Evolutionary conservation across 257 asterid genomes (phyloP).

Genomic region (Ligustrum vulgare): DNA sequence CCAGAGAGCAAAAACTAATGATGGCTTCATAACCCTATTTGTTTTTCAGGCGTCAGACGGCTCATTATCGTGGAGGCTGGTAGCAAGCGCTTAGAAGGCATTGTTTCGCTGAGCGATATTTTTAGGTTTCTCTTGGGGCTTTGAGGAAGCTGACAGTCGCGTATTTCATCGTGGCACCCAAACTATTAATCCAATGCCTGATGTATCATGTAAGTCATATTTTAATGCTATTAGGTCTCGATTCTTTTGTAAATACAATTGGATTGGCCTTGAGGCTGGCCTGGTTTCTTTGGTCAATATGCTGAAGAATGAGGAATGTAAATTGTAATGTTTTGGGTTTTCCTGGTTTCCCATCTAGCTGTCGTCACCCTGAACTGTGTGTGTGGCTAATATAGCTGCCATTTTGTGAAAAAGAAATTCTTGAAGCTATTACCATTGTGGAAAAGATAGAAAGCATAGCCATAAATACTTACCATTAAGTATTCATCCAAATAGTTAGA

Average conservation of each 20-base stretch:
- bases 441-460: too few relatives aligned
- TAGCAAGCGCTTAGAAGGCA: constrained; percentile 90
- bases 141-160: constrained; percentile 19
- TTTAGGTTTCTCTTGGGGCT: constrained; percentile 77
- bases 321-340: constrained; percentile 29
- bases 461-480: too few relatives aligned
- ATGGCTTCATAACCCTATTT: neutral
- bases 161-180: neutral
- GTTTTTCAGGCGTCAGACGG: constrained; percentile 74
- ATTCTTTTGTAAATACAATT: constrained; percentile 41
- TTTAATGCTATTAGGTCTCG: constrained; percentile 14
- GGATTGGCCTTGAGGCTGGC: constrained; percentile 39
- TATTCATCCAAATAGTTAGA: too few relatives aligned
- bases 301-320: constrained; percentile 39
- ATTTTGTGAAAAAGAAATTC: constrained; percentile 24
- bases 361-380: constrained; percentile 20
- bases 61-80: constrained; percentile 89
- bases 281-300: constrained; percentile 36
- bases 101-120: constrained; percentile 65
- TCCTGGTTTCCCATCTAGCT: constrained; percentile 15
- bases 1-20: neutral
- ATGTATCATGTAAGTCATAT: neutral
- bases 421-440: neutral
- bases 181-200: neutral
- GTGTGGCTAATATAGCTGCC: constrained; percentile 23